phyloP scores from a whole-genome alignment of 2,329 filamentous ascomycete genomes.

The Ophiocordyceps camponoti-leonardi region DNA sequence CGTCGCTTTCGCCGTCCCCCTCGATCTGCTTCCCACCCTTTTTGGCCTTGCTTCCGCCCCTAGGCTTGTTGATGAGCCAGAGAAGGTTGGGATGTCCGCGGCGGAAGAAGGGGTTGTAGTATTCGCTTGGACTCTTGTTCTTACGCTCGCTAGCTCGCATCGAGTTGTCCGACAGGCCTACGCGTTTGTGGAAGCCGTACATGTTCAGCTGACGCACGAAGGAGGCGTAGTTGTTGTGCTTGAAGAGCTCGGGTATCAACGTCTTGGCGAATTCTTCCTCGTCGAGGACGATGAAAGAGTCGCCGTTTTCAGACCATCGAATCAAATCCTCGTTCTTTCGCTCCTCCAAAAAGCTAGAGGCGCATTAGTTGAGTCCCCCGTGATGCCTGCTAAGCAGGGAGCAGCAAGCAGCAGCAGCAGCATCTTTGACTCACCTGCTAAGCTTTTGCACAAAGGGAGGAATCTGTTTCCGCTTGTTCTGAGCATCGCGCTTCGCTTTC shows the following conservation, averaged over 20 bases:
- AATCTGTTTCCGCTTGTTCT: conserved; percentile 84
- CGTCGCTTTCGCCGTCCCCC: conserved; percentile 44
- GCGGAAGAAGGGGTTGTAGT: conserved; percentile 92
- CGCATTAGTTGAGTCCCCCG: background rate
- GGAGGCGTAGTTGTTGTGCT: conserved; percentile 96
- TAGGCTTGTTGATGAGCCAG: conserved; percentile 94
- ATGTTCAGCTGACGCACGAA: conserved; percentile 94
- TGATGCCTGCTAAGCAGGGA: no score
- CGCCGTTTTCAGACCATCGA: conserved; percentile 89
- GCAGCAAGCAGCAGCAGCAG: no score
- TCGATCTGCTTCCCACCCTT: conserved; percentile 51
- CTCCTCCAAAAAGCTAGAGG: conserved; percentile 70
- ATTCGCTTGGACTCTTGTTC: conserved; percentile 96
- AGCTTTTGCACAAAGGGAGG: conserved; percentile 96
- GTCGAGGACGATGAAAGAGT: conserved; percentile 91
- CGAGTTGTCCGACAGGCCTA: conserved; percentile 86
- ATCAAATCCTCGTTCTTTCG: conserved; percentile 89
- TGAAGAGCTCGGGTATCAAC: conserved; percentile 93
- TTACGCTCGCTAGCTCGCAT: conserved; percentile 96
- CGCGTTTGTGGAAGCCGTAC: conserved; percentile 95
- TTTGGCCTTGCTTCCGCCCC: conserved; percentile 46
- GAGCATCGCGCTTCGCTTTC: conserved; percentile 71
- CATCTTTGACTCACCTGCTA: conserved; percentile 55
- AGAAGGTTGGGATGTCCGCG: conserved; percentile 81
- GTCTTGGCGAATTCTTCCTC: conserved; percentile 98